Conservation (phyloP, 495 filamentous ascomycete species). For the Penicillium lividum region DNA sequence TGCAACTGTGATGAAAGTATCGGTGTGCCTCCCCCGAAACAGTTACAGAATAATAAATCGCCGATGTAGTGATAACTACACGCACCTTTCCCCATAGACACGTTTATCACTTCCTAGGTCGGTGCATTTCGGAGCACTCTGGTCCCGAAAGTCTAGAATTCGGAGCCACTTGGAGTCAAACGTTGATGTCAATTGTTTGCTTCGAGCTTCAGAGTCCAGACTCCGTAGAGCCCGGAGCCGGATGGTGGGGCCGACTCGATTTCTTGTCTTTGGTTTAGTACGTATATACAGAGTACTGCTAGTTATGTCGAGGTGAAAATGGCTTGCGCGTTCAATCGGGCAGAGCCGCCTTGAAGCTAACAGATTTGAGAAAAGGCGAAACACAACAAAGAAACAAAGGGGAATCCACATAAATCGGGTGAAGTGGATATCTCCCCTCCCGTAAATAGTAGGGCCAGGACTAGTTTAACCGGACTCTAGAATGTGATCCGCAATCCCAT, state of each 20-base stretch:
- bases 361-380: neutral
- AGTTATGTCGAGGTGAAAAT: neutral
- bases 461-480: neutral
- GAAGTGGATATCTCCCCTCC: neutral
- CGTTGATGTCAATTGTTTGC: neutral
- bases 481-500: neutral
- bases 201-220: neutral
- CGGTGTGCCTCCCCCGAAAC: neutral
- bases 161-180: neutral
- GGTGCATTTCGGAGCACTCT: slow-evolving; percentile 7
- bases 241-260: slow-evolving; percentile 40
- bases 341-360: slow-evolving; percentile 7
- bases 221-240: slow-evolving; percentile 19
- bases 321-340: slow-evolving; percentile 15
- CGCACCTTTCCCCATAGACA: neutral
- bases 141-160: neutral
- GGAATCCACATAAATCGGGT: neutral
- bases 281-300: too few relatives aligned
- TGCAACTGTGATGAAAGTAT: slow-evolving; percentile 3
- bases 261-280: slow-evolving; percentile 1
- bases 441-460: neutral
- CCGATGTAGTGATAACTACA: neutral
- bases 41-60: neutral
- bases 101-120: slow-evolving; percentile 8
- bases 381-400: slow-evolving; percentile 8